Conservation (phyloP, 495 filamentous ascomycete species). For the Terfezia claveryi region DNA sequence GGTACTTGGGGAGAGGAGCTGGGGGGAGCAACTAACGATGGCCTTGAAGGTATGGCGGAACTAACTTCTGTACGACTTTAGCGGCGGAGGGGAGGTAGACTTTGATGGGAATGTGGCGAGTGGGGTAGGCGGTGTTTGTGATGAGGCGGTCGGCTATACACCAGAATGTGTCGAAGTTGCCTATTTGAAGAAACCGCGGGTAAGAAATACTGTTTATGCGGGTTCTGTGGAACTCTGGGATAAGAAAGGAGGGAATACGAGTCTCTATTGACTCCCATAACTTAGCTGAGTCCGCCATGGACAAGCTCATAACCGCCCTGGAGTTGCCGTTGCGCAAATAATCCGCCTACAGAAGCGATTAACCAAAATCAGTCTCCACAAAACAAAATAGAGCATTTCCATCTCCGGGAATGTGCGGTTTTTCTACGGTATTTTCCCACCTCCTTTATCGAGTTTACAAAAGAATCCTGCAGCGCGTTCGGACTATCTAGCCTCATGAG, state of each 20-base stretch:
- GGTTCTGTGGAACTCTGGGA: background rate
- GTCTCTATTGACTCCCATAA: slow-evolving; percentile 71
- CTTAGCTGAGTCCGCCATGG: slow-evolving; percentile 63
- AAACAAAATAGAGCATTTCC: too few species aligned
- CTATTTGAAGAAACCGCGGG: slow-evolving; percentile 23
- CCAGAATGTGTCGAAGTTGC: slow-evolving; percentile 49
- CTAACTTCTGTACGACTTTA: slow-evolving; percentile 22
- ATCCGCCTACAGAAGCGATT: slow-evolving; percentile 31
- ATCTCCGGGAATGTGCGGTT: too few species aligned
- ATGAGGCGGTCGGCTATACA: slow-evolving; percentile 59
- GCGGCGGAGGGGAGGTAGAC: slow-evolving; percentile 65
- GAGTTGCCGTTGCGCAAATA: slow-evolving; percentile 79
- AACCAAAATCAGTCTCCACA: too few species aligned
- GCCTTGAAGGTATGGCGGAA: slow-evolving; percentile 20
- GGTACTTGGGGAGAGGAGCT: background rate
- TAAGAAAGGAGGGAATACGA: slow-evolving; percentile 28
- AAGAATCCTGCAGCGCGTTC: slow-evolving; percentile 46
- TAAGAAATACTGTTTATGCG: slow-evolving; percentile 4
- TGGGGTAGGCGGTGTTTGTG: slow-evolving; percentile 42
- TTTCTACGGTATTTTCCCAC: too few species aligned
- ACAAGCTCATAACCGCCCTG: slow-evolving; percentile 78
- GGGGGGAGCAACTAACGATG: slow-evolving; percentile 5
- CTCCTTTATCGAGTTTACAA: slow-evolving; percentile 87
- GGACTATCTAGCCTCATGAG: slow-evolving; percentile 41
- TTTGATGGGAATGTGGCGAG: slow-evolving; percentile 65